Percentiles rank a stretch among this genome's conserved stretches.
Conservation (phyloP, 805 yeast genomes). For the Zygosaccharomyces lentus region DNA sequence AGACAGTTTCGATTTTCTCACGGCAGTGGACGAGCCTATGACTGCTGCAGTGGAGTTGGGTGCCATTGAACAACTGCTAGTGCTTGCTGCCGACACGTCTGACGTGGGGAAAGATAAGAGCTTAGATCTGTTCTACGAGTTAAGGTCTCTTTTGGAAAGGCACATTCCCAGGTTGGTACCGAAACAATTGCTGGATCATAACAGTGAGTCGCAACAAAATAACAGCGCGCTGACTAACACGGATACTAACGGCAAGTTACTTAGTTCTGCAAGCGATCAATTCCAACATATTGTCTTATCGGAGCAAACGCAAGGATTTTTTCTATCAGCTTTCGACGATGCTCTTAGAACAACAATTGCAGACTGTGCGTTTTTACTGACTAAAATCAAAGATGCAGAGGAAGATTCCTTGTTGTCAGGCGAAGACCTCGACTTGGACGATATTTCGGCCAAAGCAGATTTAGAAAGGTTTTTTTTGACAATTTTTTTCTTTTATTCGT, state of each 20-base stretch:
- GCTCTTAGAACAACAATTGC: conserved; percentile 55
- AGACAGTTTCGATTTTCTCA: conserved; percentile 48
- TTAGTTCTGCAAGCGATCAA: conserved; percentile 4
- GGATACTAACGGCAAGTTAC: conserved; percentile 2
- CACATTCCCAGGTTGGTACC: conserved; percentile 58
- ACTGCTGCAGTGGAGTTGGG: conserved; percentile 57
- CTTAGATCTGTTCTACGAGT: conserved; percentile 54
- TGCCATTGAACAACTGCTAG: conserved; percentile 64
- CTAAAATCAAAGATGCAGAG: conserved; percentile 65
- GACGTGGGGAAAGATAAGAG: conserved; percentile 37
- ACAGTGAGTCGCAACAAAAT: conserved; percentile 28
- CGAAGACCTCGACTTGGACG: conserved; percentile 54
- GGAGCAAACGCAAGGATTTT: conserved; percentile 29
- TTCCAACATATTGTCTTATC: conserved; percentile 21
- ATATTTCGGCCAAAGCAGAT: conserved; percentile 70
- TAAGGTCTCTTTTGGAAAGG: conserved; percentile 60
- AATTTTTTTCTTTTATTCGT: conserved; percentile 61
- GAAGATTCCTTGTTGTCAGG: conserved; percentile 65
- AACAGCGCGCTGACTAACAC: not conserved
- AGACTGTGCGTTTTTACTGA: conserved; percentile 61
- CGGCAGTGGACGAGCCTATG: conserved; percentile 56
- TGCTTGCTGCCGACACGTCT: conserved; percentile 54
- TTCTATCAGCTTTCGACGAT: conserved; percentile 42
- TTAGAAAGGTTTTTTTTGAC: conserved; percentile 82
- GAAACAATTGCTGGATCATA: conserved; percentile 48